Conservation (phyloP, 2,329 filamentous ascomycete species). For the Aspergillus transmontanensis region DNA sequence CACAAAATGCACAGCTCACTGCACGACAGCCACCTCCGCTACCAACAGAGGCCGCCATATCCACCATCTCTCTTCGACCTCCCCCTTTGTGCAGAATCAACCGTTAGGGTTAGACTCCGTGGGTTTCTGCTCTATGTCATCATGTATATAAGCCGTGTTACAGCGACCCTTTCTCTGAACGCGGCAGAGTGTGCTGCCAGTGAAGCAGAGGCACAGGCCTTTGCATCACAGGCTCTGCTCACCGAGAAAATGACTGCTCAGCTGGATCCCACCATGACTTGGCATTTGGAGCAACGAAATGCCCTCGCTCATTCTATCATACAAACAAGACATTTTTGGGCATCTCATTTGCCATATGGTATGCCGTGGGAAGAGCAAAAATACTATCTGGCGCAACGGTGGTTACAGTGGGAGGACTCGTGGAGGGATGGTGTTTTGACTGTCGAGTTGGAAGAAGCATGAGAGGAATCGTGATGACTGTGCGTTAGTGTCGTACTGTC, state of each 20-base stretch:
- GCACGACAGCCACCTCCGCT: neutral
- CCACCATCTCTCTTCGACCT: neutral
- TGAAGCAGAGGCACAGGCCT: neutral
- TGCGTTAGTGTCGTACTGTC: too few relatives aligned
- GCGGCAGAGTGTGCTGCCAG: neutral
- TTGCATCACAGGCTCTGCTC: neutral
- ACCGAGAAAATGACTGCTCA: neutral
- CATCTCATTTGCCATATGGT: neutral
- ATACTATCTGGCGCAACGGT: neutral
- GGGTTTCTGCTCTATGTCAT: neutral
- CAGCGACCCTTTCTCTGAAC: neutral
- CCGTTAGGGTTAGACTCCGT: neutral
- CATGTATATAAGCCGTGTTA: conserved; percentile 1
- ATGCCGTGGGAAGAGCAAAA: neutral
- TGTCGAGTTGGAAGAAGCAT: neutral
- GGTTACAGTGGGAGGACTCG: conserved; percentile 5
- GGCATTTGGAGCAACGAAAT: conserved; percentile 6
- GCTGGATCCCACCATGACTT: conserved; percentile 3
- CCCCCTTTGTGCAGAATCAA: neutral
- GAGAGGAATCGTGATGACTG: neutral
- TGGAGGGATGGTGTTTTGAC: neutral
- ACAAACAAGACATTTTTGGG: neutral
- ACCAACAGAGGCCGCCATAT: too few relatives aligned
- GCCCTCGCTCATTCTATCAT: neutral
- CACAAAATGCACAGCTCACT: neutral